phyloP scores from a whole-genome alignment of 108 stramenopile species.

The Fragilariopsis cylindrus region DNA sequence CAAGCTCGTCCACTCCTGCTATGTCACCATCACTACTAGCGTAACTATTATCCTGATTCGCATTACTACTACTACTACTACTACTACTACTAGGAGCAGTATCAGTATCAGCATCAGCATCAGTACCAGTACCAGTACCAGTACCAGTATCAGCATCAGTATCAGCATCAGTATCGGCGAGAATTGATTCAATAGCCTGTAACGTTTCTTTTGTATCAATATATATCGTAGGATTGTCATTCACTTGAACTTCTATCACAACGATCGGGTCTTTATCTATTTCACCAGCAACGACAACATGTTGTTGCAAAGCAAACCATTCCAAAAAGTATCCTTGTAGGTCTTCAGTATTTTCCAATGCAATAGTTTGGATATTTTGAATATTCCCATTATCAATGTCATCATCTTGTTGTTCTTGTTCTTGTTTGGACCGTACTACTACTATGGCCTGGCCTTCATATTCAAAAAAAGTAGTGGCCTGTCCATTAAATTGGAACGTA shows the following conservation, averaged over 20 bases:
- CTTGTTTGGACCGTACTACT: not conserved
- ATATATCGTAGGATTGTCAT: not conserved
- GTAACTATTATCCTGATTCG: too few relatives aligned
- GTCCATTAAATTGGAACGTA: too few relatives aligned
- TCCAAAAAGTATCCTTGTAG: conserved; percentile 8
- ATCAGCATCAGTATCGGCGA: too few relatives aligned
- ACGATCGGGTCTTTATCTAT: not conserved
- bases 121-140: too few relatives aligned
- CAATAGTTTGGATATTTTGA: not conserved
- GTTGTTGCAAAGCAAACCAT: not conserved
- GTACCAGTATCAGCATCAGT: too few relatives aligned
- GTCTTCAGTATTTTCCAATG: conserved; percentile 6
- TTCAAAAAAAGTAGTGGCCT: not conserved
- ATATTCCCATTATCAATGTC: not conserved
- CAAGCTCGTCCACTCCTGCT: too few relatives aligned
- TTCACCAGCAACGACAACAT: too few relatives aligned
- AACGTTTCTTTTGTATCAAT: not conserved
- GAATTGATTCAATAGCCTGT: not conserved
- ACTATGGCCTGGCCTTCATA: not conserved
- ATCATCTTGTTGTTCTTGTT: not conserved
- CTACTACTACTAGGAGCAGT: too few relatives aligned
- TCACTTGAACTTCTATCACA: conserved; percentile 14
- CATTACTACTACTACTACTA: too few relatives aligned
- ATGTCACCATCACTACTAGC: too few relatives aligned
- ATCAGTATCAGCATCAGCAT: too few relatives aligned